phyloP scores from a whole-genome alignment of 208 protist species.

The Strigomonas galati region DNA sequence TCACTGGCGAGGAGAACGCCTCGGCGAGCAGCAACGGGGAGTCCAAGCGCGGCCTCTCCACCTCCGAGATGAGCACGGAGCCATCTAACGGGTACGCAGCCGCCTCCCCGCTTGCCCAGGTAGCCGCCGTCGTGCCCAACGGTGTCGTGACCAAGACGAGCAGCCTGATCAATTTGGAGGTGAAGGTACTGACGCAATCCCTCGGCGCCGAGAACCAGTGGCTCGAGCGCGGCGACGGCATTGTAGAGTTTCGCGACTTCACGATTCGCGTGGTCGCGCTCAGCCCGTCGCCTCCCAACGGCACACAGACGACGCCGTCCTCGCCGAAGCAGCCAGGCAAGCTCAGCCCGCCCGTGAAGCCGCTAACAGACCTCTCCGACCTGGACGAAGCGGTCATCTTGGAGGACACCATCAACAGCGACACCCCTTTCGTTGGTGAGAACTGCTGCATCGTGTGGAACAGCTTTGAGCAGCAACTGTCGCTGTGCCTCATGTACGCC shows the following conservation, averaged over 20 bases:
- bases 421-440: conserved; percentile 79
- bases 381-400: conserved; percentile 36
- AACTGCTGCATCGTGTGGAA: conserved; percentile 89
- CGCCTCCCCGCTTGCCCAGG: too few relatives aligned
- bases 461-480: conserved; percentile 69
- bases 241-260: conserved; percentile 52
- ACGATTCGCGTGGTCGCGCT: conserved; percentile 52
- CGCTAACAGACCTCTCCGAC: conserved; percentile 17
- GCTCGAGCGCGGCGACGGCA: conserved; percentile 56
- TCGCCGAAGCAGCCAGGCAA: not conserved
- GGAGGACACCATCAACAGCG: conserved; percentile 66
- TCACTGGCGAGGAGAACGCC: not conserved
- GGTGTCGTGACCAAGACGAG: too few relatives aligned
- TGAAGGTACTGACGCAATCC: conserved; percentile 68
- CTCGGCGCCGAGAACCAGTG: conserved; percentile 73
- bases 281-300: not conserved
- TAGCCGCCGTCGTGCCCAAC: too few relatives aligned
- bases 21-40: too few relatives aligned
- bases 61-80: too few relatives aligned
- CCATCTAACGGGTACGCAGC: too few relatives aligned
- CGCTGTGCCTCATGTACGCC: conserved; percentile 78
- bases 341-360: not conserved
- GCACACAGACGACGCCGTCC: not conserved
- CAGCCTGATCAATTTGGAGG: conserved; percentile 60
- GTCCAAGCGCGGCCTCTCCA: too few relatives aligned